Evolutionary conservation across 2,329 filamentous ascomycete genomes (phyloP), one percentile per base, ranked within the genome.

Genomic region (Colletotrichum cereale): DNA sequence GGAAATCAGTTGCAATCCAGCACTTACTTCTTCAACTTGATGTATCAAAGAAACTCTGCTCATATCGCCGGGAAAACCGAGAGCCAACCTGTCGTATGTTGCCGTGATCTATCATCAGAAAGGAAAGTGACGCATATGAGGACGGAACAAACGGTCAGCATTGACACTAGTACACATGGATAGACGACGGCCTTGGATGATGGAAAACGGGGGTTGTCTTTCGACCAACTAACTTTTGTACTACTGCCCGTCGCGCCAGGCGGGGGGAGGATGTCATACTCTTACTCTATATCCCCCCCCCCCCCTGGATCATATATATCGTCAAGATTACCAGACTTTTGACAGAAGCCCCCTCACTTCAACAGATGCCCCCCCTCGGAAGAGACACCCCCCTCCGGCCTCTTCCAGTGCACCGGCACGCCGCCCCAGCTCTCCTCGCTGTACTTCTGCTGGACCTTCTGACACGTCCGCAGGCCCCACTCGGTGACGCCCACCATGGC

Each of bases 401-500:
- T 77, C 77, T 82, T 81, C 85, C 91, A 93, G 77, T 92, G 88
- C 53, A 90, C 86, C 80, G 89, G 88, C 63, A 93, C 82, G 0
- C 87, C 87, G 36, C 86, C 90, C 94, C 94, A 97, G 79, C 93
- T 95, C 84, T 97, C 92, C 68, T 91, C 89, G 78, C 90, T 95
- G 78, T 96, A 97, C 67, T 88, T 88, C 74, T 89, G 86, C 83
- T 89, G 87, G 21, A 88, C 85, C 79, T 88, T 88, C 74, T 83
- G 80, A 66, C 86, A 96, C 73, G 88, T 86, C 74, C 81, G 80
- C 72, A 88, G 80, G 2, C 91, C 91, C 91, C 91, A 93, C 69
- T 92, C 88, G 1, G 91, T 92, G 36, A 93, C 91, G 1, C 91
- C 91, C 2, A 93, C 86, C 89, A 93, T 92, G 66, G 92, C 77